Base-by-base conservation (phyloP, 805 yeast species). In the Candida pseudofarinosa region DNA sequence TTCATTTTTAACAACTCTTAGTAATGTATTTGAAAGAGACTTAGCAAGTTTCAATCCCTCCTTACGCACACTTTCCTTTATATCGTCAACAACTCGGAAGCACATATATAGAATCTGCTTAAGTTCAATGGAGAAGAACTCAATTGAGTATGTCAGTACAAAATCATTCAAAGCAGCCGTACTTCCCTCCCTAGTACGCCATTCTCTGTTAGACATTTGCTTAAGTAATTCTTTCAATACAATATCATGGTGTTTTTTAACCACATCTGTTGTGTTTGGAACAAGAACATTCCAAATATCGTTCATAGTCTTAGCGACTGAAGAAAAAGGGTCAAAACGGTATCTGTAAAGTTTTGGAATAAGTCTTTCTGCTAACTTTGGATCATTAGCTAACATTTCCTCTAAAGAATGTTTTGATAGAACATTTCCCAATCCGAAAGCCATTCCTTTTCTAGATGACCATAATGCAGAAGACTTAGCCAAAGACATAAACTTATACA, bases 121-220 rank as follows among this genome's bases (percentile, higher is more conserved):
- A 45, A 85, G 54, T 7, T 65, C 55, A 8, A 56, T 49, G 31
- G 77, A 77, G 52, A 83, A 84, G 12, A 59, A 65, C 8, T 76
- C 79, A 18, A 78, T 52, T 0, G 81, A 73, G 19, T 76, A 71
- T n/a, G 80, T 72, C 47, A 81, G 85, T 12, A 93, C 61, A 15
- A 91, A 62, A 49, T 88, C 89, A 26, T 77, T 67, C 42, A 87
- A 60, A 0, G 89, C 97, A 7, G 76, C 59, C 0, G 91, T 72
- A 59, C 93, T 79, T 0, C 97, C 97, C 56, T 91, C 93, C 51
- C 99, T 75, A 0, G 84, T 87, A 52, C 98, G 76, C 97, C 98
- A 93, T 61, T 93, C 97, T 41, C 83, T 77, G 45, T 79, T 80
- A 1, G 88, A 83, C 83, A 88, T 83, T 19, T 88, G 76, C 2